phyloP scores from a whole-genome alignment of 2,329 filamentous ascomycete species.

The Fusarium tuaranense region DNA sequence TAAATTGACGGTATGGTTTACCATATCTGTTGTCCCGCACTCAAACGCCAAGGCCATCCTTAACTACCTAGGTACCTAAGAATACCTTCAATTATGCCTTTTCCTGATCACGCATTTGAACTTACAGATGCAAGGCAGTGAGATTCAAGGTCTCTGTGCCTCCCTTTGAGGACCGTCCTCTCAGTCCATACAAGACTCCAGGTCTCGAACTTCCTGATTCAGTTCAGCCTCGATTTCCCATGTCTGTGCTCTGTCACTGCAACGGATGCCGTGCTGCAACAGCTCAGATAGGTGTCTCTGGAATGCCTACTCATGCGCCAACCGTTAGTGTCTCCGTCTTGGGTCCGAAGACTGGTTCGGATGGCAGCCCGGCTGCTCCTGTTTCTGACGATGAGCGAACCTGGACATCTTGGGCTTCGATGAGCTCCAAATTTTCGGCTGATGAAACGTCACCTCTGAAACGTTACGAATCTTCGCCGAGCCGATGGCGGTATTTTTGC shows the following conservation, averaged over 20 bases:
- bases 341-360: not conserved
- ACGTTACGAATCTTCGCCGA: not conserved
- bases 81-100: not conserved
- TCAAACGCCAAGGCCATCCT: not conserved
- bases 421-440: not conserved
- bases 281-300: not conserved
- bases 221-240: not conserved
- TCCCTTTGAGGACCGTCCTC: not conserved
- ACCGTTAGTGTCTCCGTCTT: not conserved
- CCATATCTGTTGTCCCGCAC: not conserved
- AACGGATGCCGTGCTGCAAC: not conserved
- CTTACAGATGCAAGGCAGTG: not conserved
- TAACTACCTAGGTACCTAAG: not conserved
- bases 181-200: conserved; percentile 2
- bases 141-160: not conserved
- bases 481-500: conserved; percentile 1
- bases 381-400: not conserved
- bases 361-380: not conserved
- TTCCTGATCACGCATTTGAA: not conserved
- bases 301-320: not conserved
- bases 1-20: not conserved
- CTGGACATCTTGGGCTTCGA: not conserved
- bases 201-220: not conserved
- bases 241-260: conserved; percentile 1
- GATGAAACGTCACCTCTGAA: not conserved